Conservation (phyloP, 768 basidiomycete genomes). For the Cantharellus cinnabarinus region DNA sequence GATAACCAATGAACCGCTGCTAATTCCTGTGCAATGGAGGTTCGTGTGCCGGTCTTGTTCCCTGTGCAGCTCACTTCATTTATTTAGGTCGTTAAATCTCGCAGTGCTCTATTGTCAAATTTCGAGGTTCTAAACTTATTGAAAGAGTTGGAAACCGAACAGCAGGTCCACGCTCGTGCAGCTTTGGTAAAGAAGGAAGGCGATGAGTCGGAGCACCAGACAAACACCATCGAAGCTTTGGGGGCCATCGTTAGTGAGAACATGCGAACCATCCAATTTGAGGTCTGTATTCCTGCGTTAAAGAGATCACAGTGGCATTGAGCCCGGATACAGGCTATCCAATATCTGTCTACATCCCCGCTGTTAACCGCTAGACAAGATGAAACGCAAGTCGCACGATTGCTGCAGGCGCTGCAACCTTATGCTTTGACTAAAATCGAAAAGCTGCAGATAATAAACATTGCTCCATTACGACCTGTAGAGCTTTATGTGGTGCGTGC, state of each 20-base stretch:
- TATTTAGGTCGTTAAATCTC: conserved; percentile 40
- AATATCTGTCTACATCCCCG: conserved; percentile 57
- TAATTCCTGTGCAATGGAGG: too few species aligned
- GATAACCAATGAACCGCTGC: too few species aligned
- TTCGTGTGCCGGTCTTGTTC: too few species aligned
- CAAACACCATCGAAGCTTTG: neutral
- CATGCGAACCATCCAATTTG: conserved; percentile 66
- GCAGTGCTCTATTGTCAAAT: conserved; percentile 72
- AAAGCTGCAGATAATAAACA: conserved; percentile 81
- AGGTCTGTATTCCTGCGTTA: conserved; percentile 25
- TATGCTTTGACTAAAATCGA: conserved; percentile 75
- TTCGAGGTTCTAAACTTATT: conserved; percentile 67
- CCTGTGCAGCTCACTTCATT: too few species aligned
- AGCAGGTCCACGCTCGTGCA: conserved; percentile 45
- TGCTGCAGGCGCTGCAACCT: conserved; percentile 44
- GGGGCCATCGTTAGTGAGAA: conserved; percentile 38
- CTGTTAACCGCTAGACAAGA: conserved; percentile 52
- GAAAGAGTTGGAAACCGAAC: conserved; percentile 53
- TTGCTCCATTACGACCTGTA: conserved; percentile 61
- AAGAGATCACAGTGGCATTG: neutral
- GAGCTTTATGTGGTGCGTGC: conserved; percentile 72
- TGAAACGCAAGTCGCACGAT: conserved; percentile 36
- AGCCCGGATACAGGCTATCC: conserved; percentile 41
- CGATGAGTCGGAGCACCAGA: conserved; percentile 18
- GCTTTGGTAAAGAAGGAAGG: conserved; percentile 20